Percentiles rank a stretch among this genome's conserved stretches.
These are phyloP conservation scores for Yamagishiella unicocca DNA, from an alignment of 139 green algal genomes.

Conservation along the genomic window DNA sequence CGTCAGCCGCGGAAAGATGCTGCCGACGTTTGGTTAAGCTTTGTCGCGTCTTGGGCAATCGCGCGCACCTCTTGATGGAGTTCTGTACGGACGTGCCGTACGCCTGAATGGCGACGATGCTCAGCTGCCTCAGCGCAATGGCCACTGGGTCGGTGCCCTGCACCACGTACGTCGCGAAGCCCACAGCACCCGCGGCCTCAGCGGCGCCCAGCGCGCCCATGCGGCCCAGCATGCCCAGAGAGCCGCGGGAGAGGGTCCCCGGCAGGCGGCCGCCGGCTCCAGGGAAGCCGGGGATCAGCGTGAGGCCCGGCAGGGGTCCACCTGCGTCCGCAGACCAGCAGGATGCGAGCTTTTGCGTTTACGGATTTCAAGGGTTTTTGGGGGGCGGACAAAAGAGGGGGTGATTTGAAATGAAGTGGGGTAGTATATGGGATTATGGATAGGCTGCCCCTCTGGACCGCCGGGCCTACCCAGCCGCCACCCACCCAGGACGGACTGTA, in stretches of 20 bases:
- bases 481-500: background rate
- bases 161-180: constrained; percentile 6
- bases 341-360: too few species aligned
- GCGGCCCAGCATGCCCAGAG: background rate
- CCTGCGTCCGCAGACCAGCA: background rate
- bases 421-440: too few species aligned
- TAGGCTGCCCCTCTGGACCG: too few species aligned
- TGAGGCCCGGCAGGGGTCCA: constrained; percentile 24
- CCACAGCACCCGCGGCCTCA: background rate
- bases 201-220: background rate
- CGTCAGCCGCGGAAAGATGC: too few species aligned
- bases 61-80: constrained; percentile 18
- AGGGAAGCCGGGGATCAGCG: constrained; percentile 29
- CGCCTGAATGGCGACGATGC: constrained; percentile 15
- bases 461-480: too few species aligned
- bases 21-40: too few species aligned
- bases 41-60: too few species aligned
- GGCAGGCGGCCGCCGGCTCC: background rate
- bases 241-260: background rate
- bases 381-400: too few species aligned
- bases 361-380: too few species aligned
- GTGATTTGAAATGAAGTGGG: too few species aligned
- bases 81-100: constrained; percentile 29
- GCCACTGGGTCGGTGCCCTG: background rate
- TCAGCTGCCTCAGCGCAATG: constrained; percentile 34